Evolutionary conservation across 2,329 filamentous ascomycete genomes (phyloP).

Genomic region (Magnaporthiopsis poae): DNA sequence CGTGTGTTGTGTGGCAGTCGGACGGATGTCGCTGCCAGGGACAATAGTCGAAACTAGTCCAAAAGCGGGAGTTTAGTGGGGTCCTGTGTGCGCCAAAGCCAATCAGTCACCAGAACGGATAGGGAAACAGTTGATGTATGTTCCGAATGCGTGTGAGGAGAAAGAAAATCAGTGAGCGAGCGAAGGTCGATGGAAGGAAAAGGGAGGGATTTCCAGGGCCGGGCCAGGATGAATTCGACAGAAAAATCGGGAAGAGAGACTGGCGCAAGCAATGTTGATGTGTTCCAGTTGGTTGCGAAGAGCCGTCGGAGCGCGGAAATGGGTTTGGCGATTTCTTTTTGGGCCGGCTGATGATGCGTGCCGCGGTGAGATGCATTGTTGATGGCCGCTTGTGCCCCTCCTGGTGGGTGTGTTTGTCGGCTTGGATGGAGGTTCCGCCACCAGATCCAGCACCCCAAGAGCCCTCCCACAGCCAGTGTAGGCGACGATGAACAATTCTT

Average conservation of each 20-base stretch:
- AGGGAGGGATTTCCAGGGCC: not conserved
- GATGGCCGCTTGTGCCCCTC: not conserved
- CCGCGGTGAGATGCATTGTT: not conserved
- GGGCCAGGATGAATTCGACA: not conserved
- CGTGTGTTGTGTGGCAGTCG: not conserved
- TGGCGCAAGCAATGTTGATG: not conserved
- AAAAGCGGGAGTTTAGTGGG: not conserved
- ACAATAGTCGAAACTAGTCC: not conserved
- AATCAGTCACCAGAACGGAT: not conserved
- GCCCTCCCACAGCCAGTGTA: not conserved
- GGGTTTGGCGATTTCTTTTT: no score
- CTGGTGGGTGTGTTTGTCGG: not conserved
- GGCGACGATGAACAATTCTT: not conserved
- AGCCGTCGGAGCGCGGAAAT: not conserved
- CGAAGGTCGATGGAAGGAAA: not conserved
- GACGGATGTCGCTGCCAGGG: conserved; percentile 1
- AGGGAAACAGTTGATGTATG: not conserved
- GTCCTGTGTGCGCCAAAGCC: conserved; percentile 1
- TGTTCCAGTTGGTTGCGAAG: not conserved
- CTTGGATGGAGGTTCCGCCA: not conserved
- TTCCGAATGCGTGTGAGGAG: not conserved
- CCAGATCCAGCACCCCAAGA: not conserved
- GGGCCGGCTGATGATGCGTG: not conserved
- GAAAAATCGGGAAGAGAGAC: not conserved
- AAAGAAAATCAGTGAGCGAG: not conserved